These are phyloP conservation scores for Hymenoscyphus fructigenus DNA, from an alignment of 2,329 filamentous ascomycete genomes.

Conservation along the genomic window DNA sequence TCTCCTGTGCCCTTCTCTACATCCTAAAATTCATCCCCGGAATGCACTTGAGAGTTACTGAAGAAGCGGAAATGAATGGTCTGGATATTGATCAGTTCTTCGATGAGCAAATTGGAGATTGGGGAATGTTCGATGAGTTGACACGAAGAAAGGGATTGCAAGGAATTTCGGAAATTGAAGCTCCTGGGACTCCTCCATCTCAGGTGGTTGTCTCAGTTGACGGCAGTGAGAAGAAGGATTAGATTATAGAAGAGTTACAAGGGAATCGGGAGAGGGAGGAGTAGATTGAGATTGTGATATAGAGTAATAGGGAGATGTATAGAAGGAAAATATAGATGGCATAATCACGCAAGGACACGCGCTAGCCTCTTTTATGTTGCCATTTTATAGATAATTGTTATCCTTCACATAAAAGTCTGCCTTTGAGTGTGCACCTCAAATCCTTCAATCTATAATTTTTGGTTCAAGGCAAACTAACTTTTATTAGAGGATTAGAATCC, in stretches of 20 bases:
- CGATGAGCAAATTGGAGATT: conserved; percentile 42
- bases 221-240: conserved; percentile 21
- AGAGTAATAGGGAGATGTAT: too few relatives aligned
- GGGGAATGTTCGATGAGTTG: conserved; percentile 35
- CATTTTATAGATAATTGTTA: too few relatives aligned
- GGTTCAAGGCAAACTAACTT: too few relatives aligned
- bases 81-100: conserved; percentile 52
- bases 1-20: conserved; percentile 53
- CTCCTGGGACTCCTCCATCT: conserved; percentile 18
- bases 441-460: too few relatives aligned
- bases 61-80: conserved; percentile 54
- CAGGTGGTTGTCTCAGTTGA: conserved; percentile 18
- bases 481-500: too few relatives aligned
- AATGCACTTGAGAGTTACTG: conserved; percentile 52
- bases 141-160: conserved; percentile 16
- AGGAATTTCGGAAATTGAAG: conserved; percentile 20
- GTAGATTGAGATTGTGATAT: too few relatives aligned
- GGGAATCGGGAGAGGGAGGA: too few relatives aligned
- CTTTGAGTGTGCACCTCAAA: too few relatives aligned
- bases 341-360: too few relatives aligned
- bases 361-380: too few relatives aligned
- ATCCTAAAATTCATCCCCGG: conserved; percentile 58
- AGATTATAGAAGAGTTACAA: neutral
- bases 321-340: too few relatives aligned
- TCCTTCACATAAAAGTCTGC: too few relatives aligned